Evolutionary conservation across 495 filamentous ascomycete genomes (phyloP).

Genomic region (Acidiella bohemica): DNA sequence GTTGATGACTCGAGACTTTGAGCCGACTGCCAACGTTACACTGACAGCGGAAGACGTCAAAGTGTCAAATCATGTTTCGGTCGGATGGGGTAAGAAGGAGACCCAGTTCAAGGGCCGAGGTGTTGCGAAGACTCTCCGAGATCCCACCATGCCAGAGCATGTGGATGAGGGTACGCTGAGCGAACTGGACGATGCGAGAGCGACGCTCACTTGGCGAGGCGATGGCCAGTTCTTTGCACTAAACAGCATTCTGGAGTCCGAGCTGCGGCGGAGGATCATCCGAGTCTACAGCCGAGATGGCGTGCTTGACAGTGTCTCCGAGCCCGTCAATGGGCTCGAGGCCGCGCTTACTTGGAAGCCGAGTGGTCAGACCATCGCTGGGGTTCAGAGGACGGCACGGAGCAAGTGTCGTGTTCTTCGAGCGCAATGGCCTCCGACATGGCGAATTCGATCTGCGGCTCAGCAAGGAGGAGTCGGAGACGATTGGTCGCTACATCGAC

Average conservation of each 20-base stretch:
- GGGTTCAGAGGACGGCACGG: constrained; percentile 57
- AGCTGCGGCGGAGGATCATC: constrained; percentile 52
- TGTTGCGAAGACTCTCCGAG: constrained; percentile 73
- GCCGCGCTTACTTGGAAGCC: constrained; percentile 84
- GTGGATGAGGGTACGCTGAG: constrained; percentile 73
- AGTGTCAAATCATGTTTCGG: constrained; percentile 86
- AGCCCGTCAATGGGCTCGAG: constrained; percentile 83
- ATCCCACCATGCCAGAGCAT: constrained; percentile 89
- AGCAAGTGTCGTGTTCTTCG: constrained; percentile 82
- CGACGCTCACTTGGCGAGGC: constrained; percentile 79
- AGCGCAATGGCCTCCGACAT: constrained; percentile 87
- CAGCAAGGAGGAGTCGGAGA: constrained; percentile 42
- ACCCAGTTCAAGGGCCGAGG: constrained; percentile 88
- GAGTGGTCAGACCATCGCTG: constrained; percentile 74
- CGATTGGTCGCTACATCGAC: constrained; percentile 43
- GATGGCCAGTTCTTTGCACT: constrained; percentile 87
- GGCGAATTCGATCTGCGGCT: constrained; percentile 73
- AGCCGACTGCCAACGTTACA: constrained; percentile 58
- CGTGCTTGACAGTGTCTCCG: constrained; percentile 75
- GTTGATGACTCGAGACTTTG: constrained; percentile 87
- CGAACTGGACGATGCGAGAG: constrained; percentile 50
- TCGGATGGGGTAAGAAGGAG: constrained; percentile 96
- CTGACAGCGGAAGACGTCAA: constrained; percentile 67
- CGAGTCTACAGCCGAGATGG: constrained; percentile 85
- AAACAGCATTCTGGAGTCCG: constrained; percentile 51